Base-by-base conservation (phyloP, 805 yeast genomes). In the Jamesozyma lodderae region DNA sequence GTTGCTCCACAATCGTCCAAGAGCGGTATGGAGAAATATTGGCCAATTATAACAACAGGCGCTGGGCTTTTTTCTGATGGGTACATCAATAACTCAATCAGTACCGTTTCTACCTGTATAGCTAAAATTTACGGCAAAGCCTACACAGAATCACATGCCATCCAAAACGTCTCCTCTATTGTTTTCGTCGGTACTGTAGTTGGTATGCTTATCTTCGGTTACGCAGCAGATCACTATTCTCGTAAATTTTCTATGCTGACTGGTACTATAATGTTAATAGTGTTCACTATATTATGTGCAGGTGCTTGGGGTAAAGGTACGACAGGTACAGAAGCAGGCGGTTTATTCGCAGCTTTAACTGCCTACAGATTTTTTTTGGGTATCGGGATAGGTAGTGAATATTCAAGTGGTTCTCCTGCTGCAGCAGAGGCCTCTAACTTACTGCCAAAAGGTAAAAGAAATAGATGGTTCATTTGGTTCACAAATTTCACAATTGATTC, bases 51-150 rank as follows among this genome's bases (percentile, higher is more conserved):
- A 44, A 79, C 85, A 11, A 79, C 95, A 1, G 96, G 96, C 44
- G 92, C 95, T 0, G 96, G 96, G 38, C 69, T 88, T 33, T 87
- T 88, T 62, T 80, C 94, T 28, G 97, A 90, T 62, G 96, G 96
- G 37, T 88, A 87, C 58, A 81, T 85, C 43, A 87, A 87, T 59
- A 85, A 84, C 63, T 78, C 92, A 38, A 81, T 85, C 41, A 73
- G 84, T 42, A 72, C 92, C 7, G 94, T 81, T 14, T 70, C 79
- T 26, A 76, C 87, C n/a, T 78, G 88, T 65, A 68, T 88, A 46
- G 58, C 70, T 14, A 63, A 55, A 3, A 66, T 88, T 27, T 88
- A 88, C 55, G 85, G 85, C 22, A 57, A 59, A 0, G 74, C 71
- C 48, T 80, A 80, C 53, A 58, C 75, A 3, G 46, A 68, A 6